Base-by-base conservation (phyloP, 2,329 filamentous ascomycete species). In the Penicillium italicum region DNA sequence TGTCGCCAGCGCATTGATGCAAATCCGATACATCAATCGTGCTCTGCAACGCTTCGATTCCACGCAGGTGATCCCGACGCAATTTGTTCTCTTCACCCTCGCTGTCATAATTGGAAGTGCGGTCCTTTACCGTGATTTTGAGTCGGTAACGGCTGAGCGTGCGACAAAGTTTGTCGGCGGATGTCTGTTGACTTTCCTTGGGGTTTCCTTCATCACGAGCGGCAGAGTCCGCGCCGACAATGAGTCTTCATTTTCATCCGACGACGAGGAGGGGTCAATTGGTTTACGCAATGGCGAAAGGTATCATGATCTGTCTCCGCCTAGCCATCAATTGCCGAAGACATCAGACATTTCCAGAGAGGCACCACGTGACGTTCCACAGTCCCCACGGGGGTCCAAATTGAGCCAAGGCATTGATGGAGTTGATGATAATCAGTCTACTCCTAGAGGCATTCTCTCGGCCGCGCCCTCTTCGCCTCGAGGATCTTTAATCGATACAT, bases 151-250 rank as follows among this genome's bases (percentile, higher is more conserved):
- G 0, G 75, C 81, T 30, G 81, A 85, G 45, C 89, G 90, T 66
- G 89, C 90, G 2, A 77, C 79, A 54, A 96, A 96, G 66, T 99
- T 99, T 68, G 77, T 96, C 12, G 90, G 90, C 22, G 94, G 94
- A 36, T 99, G 94, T 74, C 80, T 90, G 5, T 76, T 99, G 61
- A 99, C 94, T 0, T 99, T 99, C 72, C 86, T 93, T 57, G 94
- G 94, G 10, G 94, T 99, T n/a, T 97, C 94, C 74, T 83, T 97
- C 63, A 97, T 99, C 68, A 97, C 94, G 1, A 96, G 89, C 66
- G 91, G 91, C 51, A 82, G 92, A 63, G 78, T 82, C 48, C 76
- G 74, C 14, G 76, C 79, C 11, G 82, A 75, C 28, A 83, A 85
- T 42, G 83, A 83, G 34, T 77, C 84, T 16, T 84, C 87, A 60